Evolutionary conservation across 495 filamentous ascomycete species (phyloP), one percentile per base, ranked within the genome.

Genomic region (Aspergillus steynii): DNA sequence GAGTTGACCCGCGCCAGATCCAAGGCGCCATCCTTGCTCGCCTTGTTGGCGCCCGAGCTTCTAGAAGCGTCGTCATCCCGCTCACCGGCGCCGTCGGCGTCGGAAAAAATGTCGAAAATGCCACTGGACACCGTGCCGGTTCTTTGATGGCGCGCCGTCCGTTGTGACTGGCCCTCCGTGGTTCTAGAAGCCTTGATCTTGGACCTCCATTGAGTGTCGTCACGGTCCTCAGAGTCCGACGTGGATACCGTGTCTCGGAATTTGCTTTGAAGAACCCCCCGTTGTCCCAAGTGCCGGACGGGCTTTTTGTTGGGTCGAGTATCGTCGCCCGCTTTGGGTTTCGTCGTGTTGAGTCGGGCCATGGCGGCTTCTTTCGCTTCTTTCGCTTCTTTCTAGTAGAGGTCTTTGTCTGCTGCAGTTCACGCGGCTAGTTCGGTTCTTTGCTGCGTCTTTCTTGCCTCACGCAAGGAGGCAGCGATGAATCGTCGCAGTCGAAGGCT

Each of bases 1-100:
- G 74, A 76, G 50, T 81, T 80, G 46, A 74, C 66, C 25, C 72
- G 68, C 15, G 77, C 61, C 45, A 59, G 60, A 52, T 67, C 76
- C 68, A 64, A 69, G 48, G 55, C 72, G 53, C 53, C 69, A 26
- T 26, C 28, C 49, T 61, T 58, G 61, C 65, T 65, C 63, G 66
- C 62, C 34, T 69, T 57, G 20, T 74, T 70, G 12, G 50, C 53
- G 7, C 63, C 59, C 4, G 29, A 47, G 1, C 58, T 62, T 37
- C 50, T 49, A 10, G 59, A 61, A 1, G 53, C 53, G 31, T 50
- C 53, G 7, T 46, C 46, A 12, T 67, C 68, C n/a, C 58, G 56
- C 4, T 71, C 71, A 7, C 63, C 61, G 3, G 56, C n/a, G 4
- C 59, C 58, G 34, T 71, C 68, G 9, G 56, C 64, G 27, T 79